These are phyloP conservation scores for Clarireedia paspali DNA, from an alignment of 2,329 filamentous ascomycete species.

Conservation along the genomic window DNA sequence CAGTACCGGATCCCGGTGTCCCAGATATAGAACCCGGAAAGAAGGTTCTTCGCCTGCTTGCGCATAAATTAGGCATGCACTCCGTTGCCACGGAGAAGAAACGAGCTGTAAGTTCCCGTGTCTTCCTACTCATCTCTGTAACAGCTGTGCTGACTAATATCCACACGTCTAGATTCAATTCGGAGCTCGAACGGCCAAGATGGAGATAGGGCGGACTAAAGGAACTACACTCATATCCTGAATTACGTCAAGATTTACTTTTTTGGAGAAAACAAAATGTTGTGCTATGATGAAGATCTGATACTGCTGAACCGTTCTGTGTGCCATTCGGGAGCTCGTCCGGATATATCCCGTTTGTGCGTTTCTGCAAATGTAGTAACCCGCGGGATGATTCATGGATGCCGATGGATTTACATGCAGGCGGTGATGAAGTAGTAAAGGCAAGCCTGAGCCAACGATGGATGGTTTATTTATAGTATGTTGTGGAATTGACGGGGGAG, in stretches of 20 bases:
- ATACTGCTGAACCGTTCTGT: constrained; percentile 61
- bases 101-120: constrained; percentile 58
- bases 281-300: constrained; percentile 59
- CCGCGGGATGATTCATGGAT: constrained; percentile 20
- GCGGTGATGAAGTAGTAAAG: constrained; percentile 39
- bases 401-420: constrained; percentile 18
- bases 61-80: constrained; percentile 64
- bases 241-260: constrained; percentile 14
- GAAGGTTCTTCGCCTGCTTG: constrained; percentile 68
- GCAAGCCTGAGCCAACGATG: constrained; percentile 53
- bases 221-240: constrained; percentile 55
- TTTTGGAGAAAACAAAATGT: neutral
- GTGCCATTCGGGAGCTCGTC: constrained; percentile 25
- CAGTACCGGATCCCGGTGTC: constrained; percentile 21
- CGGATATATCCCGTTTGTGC: constrained; percentile 29
- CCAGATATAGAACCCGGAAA: constrained; percentile 66
- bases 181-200: constrained; percentile 74
- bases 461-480: neutral
- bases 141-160: neutral
- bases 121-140: no score
- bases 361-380: constrained; percentile 40
- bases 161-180: constrained; percentile 60
- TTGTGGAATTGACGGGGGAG: neutral
- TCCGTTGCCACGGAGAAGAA: constrained; percentile 82
- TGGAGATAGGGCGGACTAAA: constrained; percentile 62